Evolutionary conservation across 805 yeast genomes (phyloP), one percentile per base, ranked within the genome.

Genomic region (Ogataea pignaliae): DNA sequence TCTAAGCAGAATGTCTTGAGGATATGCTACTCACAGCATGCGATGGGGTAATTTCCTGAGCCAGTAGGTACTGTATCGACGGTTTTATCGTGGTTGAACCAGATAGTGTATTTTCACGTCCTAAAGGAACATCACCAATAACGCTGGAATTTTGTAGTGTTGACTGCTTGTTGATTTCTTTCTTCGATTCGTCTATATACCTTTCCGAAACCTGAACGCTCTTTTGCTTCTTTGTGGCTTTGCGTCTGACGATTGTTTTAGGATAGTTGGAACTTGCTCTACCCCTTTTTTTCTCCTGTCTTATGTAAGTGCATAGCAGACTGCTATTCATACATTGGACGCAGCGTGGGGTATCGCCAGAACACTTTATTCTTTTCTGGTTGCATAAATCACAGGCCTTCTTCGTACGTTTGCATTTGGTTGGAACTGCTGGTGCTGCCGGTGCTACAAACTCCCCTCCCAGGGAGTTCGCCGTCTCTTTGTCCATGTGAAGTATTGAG

Each of bases 381-480:
- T 72, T 72, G 55, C 79, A 74, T 14, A 64, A 55, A 50, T 74
- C 79, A 51, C 79, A 74, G 1, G 78, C 78, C 36, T 74, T 54
- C 34, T 53, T 51, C 12, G 60, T 57, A 43, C 63, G 47, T 39
- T 46, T 49, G 17, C 44, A 36, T 30, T 49, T 51, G n/a, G 7
- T 8, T 3, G 29, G n/a, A n/a, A 37, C 29, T 21, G 37, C n/a
- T 32, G 42, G 8, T 17, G 42, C 28, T 33, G 36, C 35, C n/a
- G 37, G 11, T 33, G 36, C 28, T 17, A 29, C 13, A n/a, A n/a
- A n/a, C n/a, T n/a, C n/a, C n/a, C n/a, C n/a, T 21, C 7, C 26
- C 26, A 21, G 4, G 26, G 26, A 7, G 26, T 21, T 21, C 26
- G 26, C 7, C 7, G 26, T 21, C 7, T 21, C 7, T 5, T 5